Base-by-base conservation (phyloP, 2,329 filamentous ascomycete species). In the Aspergillus flavus region DNA sequence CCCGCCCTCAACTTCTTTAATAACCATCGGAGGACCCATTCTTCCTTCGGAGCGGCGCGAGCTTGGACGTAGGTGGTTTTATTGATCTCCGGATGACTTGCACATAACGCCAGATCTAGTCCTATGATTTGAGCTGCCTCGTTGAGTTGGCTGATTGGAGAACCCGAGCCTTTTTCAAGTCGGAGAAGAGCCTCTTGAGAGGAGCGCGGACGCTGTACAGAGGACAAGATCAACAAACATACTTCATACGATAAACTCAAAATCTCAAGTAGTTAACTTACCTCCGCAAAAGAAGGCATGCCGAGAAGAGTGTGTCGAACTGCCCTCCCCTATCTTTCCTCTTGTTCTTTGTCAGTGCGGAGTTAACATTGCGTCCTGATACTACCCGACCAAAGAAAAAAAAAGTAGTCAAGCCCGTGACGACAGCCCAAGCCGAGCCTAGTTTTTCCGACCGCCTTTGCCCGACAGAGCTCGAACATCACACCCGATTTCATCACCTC, bases 11-110 rank as follows among this genome's bases (percentile, higher is more conserved):
- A 67, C 71, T 85, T 88, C 69, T 86, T 88, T 69, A 89, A 78
- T 28, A 90, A 76, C 89, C 89, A 91, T 71, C 85, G 84, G 62
- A 90, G 73, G 16, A 89, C 82, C 87, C 88, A 91, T 79, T 91
- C 87, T 70, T 87, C 85, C 71, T 86, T 84, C 32, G 79, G 80
- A 5, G 78, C 76, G 14, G 78, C 71, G 54, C 69, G 68, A 26
- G 57, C 64, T 61, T 63, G 70, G 11, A 68, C 60, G 39, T 69
- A 63, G 52, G 61, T 61, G 68, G 68, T 61, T 62, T 68, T 64
- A 48, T 72, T 71, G 54, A 72, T 71, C 55, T 74, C 71, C 28
- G 72, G 72, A 61, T 75, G 69, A 62, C 72, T 73, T 32, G 72
- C 69, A 64, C 72, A 72, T 63, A 75, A 62, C 7, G 70, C 67